These are phyloP conservation scores for Glaciozyma antarctica DNA, from an alignment of 768 basidiomycete species.

Conservation along the genomic window DNA sequence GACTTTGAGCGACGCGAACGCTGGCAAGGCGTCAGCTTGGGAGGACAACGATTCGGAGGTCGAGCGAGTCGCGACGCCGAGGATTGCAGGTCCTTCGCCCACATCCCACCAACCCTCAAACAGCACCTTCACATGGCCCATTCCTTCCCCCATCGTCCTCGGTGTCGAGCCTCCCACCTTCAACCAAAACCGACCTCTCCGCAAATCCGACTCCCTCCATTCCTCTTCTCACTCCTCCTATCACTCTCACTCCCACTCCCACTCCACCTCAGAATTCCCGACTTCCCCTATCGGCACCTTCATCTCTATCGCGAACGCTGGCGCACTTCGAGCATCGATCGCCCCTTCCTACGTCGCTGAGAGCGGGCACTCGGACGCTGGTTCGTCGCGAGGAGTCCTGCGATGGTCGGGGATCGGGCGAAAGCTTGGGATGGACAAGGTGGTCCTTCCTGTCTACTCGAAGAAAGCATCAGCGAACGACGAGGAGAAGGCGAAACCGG, in stretches of 20 bases:
- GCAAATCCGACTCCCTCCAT: background rate
- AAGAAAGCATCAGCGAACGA: too few species aligned
- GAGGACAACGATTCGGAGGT: background rate
- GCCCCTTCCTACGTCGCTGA: too few species aligned
- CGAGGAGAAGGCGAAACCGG: too few species aligned
- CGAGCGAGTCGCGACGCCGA: background rate
- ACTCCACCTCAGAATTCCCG: background rate
- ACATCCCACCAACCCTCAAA: too few species aligned
- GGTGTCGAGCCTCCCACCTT: background rate
- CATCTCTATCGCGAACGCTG: slow-evolving; percentile 1
- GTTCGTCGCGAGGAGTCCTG: too few species aligned
- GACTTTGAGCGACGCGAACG: background rate
- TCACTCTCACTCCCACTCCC: slow-evolving; percentile 6
- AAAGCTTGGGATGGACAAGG: too few species aligned
- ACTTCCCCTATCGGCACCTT: slow-evolving; percentile 3
- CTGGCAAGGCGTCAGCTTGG: background rate
- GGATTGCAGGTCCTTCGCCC: background rate
- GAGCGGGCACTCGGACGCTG: too few species aligned
- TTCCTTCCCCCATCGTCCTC: background rate
- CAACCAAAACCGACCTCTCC: background rate
- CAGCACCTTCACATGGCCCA: too few species aligned
- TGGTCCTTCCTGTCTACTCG: too few species aligned
- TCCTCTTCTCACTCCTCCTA: slow-evolving; percentile 8
- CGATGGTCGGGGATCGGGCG: too few species aligned
- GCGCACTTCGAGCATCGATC: too few species aligned